Percentiles rank a stretch among this genome's conserved stretches.
phyloP scores from a whole-genome alignment of 148 eudicot genomes.

The Camellia sinensis region DNA sequence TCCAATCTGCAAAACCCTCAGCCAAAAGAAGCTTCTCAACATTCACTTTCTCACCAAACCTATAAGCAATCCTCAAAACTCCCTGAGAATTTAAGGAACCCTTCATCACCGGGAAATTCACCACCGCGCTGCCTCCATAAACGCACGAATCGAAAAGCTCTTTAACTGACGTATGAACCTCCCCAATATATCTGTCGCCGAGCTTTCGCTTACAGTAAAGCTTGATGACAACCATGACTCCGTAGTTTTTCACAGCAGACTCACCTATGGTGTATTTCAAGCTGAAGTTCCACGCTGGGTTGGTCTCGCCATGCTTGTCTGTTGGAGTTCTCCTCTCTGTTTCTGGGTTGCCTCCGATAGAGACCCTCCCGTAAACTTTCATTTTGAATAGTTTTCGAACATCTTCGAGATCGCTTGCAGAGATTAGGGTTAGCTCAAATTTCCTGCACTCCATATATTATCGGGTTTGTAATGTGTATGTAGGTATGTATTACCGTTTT shows the following conservation, averaged over 20 bases:
- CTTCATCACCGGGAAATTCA: constrained; percentile 24
- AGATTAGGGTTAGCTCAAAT: constrained; percentile 15
- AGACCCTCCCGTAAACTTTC: constrained; percentile 22
- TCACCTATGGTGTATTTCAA: constrained; percentile 12
- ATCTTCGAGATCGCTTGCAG: constrained; percentile 14
- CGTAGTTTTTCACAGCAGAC: not conserved
- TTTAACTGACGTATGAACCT: constrained; percentile 14
- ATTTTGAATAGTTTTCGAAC: constrained; percentile 19
- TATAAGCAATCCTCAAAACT: constrained; percentile 27
- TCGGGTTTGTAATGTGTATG: not conserved
- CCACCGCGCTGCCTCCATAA: constrained; percentile 8
- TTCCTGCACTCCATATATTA: constrained; percentile 18
- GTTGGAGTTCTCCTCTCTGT: constrained; percentile 1
- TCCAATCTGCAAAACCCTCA: constrained; percentile 21
- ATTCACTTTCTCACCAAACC: constrained; percentile 32
- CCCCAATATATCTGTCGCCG: constrained; percentile 23
- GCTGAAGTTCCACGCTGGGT: constrained; percentile 16
- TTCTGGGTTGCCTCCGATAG: constrained; percentile 2
- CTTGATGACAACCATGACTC: constrained; percentile 17
- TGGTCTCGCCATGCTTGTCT: constrained; percentile 10
- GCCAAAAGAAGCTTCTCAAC: constrained; percentile 33
- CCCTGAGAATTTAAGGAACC: constrained; percentile 39
- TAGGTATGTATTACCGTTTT: too few species aligned
- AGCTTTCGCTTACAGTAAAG: constrained; percentile 20
- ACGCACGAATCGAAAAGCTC: constrained; percentile 12